Conservation (phyloP, 345 rosid species). For the Pistacia integerrima region DNA sequence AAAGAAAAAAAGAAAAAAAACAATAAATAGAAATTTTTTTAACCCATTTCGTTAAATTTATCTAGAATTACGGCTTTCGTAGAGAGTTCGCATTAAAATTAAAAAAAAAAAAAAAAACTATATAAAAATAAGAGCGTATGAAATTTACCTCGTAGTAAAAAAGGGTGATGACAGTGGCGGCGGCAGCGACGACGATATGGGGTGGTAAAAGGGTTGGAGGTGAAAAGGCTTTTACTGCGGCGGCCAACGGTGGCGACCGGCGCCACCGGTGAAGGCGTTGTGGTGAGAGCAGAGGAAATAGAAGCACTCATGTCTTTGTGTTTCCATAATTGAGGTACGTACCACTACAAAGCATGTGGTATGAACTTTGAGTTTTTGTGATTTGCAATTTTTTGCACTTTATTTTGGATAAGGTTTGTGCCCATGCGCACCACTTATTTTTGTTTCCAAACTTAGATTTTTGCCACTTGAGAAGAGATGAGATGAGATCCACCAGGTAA, state of each 20-base stretch:
- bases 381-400: too few species aligned
- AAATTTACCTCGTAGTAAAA: constrained; percentile 29
- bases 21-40: too few species aligned
- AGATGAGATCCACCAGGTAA: too few species aligned
- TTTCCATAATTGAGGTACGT: constrained; percentile 31
- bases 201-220: constrained; percentile 16
- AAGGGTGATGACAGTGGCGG: not conserved
- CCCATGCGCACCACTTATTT: too few species aligned
- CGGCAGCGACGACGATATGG: not conserved
- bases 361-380: not conserved
- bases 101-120: too few species aligned
- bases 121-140: too few species aligned
- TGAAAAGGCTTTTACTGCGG: constrained; percentile 11
- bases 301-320: constrained; percentile 40
- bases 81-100: not conserved
- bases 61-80: not conserved
- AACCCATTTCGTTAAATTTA: not conserved
- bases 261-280: constrained; percentile 25
- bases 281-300: constrained; percentile 28
- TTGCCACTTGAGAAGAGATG: not conserved
- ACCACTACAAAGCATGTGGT: constrained; percentile 11
- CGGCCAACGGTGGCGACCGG: constrained; percentile 10
- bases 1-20: not conserved
- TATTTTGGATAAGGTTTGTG: too few species aligned
- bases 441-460: too few species aligned